These are phyloP conservation scores for Lactarius psammicola DNA, from an alignment of 768 basidiomycete species.

Conservation along the genomic window DNA sequence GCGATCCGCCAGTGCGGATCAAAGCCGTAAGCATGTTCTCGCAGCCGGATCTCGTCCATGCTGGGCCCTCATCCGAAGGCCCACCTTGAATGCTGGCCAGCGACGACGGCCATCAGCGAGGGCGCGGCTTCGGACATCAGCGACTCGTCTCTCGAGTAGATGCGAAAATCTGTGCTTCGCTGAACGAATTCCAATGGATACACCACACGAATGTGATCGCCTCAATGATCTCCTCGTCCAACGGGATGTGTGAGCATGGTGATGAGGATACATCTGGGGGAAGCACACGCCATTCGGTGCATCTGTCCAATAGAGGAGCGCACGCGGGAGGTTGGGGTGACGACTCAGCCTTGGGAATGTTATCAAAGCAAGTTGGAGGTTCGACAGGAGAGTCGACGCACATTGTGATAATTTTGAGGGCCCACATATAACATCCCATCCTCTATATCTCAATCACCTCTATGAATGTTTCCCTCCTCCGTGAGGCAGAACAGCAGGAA, in stretches of 20 bases:
- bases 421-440: too few species aligned
- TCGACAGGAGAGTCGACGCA: too few species aligned
- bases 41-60: constrained; percentile 16
- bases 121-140: constrained; percentile 12
- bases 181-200: constrained; percentile 28
- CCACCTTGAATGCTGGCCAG: constrained; percentile 16
- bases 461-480: too few species aligned
- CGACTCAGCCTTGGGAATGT: too few species aligned
- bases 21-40: constrained; percentile 22
- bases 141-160: constrained; percentile 21
- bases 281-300: constrained; percentile 19
- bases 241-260: constrained; percentile 20
- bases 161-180: constrained; percentile 17
- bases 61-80: constrained; percentile 20
- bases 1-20: constrained; percentile 20
- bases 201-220: constrained; percentile 25
- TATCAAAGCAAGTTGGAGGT: too few species aligned
- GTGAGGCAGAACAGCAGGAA: too few species aligned
- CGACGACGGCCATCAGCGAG: constrained; percentile 23
- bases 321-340: too few species aligned
- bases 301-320: too few species aligned
- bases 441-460: too few species aligned
- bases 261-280: constrained; percentile 19
- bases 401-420: too few species aligned
- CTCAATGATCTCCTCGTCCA: constrained; percentile 22